Evolutionary conservation across 169 alveolate genomes (phyloP), one percentile per base, ranked within the genome.

Genomic region (Eimeria zaria): DNA sequence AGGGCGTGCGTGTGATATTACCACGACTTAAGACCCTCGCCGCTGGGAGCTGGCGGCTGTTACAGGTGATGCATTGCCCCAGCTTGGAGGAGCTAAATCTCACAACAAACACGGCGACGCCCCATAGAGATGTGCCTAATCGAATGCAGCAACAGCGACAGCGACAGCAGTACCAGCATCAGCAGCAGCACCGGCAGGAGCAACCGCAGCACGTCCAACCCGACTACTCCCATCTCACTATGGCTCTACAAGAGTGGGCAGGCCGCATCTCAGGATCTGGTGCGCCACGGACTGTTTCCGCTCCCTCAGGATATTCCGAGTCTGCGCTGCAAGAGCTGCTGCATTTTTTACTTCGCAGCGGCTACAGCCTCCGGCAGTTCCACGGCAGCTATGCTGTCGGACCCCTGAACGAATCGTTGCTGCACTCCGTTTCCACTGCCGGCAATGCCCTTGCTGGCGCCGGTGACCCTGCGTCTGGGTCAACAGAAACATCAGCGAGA

Each of bases 41-140:
- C 55, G 44, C 73, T 44, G 93, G 93, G 41, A 87, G 93, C 83
- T 87, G 93, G 93, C 93, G 93, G 93, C 83, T 87, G 83, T 64
- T 87, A 22, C 80, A 62, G 60, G 81, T 27, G 81, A 12, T 87
- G 67, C 93, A 87, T 22, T 87, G 93, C 83, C 93, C 93, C 64
- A 39, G 39, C 60, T 30, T 87, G 93, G 93, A 62, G 81, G 93
- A 87, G 81, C 93, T 87, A 53, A 58, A 62, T n/a, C 93, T 87
- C 48, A 55, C 93, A 36, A 62, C 67, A 64, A 87, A 87, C 44
- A 41, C 93, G 44, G 67, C 93, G 24, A 18, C 93, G 33, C 78
- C 81, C 33, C 80, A 62, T 33, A 69, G 73, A 44, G 71, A 55
- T 36, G 60, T 67, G 16, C 58, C 81, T 33, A 36, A 27, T 51